Evolutionary conservation across 495 filamentous ascomycete species (phyloP).

Genomic region (Podospora didyma): DNA sequence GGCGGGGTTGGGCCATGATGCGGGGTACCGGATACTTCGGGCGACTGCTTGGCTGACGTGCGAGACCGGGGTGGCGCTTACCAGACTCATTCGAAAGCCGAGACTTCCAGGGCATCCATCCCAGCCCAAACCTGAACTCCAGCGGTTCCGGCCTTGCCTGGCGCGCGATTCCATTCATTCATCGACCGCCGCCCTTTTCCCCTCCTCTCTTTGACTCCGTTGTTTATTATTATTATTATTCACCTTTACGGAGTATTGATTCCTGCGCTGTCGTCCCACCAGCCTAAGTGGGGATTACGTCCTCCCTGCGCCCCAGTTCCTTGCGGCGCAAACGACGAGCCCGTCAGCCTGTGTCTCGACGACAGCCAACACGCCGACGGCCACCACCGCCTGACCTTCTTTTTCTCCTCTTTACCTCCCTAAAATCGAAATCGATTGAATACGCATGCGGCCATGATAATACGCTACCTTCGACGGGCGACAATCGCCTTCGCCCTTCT

Average conservation of each 20-base stretch:
- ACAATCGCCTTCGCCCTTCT: slow-evolving; percentile 27
- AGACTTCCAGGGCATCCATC: too few relatives aligned
- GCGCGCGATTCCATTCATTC: not conserved
- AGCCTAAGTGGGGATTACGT: not conserved
- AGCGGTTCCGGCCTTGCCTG: not conserved
- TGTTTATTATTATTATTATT: too few relatives aligned
- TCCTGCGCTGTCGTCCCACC: not conserved
- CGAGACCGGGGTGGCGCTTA: not conserved
- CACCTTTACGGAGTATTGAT: too few relatives aligned
- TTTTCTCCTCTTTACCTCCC: not conserved
- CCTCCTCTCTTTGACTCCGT: too few relatives aligned
- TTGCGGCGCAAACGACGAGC: too few relatives aligned
- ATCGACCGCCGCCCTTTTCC: too few relatives aligned
- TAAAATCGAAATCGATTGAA: too few relatives aligned
- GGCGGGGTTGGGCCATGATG: not conserved
- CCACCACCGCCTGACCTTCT: not conserved
- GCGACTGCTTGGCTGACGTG: not conserved
- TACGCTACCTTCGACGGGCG: slow-evolving; percentile 35
- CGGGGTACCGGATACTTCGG: not conserved
- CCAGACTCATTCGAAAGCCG: not conserved
- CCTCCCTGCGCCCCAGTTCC: too few relatives aligned
- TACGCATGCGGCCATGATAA: slow-evolving; percentile 8
- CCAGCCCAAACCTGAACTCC: not conserved
- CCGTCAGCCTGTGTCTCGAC: not conserved
- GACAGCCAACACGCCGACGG: not conserved